phyloP scores from a whole-genome alignment of 2,329 filamentous ascomycete species.

The Ophiostoma ips region DNA sequence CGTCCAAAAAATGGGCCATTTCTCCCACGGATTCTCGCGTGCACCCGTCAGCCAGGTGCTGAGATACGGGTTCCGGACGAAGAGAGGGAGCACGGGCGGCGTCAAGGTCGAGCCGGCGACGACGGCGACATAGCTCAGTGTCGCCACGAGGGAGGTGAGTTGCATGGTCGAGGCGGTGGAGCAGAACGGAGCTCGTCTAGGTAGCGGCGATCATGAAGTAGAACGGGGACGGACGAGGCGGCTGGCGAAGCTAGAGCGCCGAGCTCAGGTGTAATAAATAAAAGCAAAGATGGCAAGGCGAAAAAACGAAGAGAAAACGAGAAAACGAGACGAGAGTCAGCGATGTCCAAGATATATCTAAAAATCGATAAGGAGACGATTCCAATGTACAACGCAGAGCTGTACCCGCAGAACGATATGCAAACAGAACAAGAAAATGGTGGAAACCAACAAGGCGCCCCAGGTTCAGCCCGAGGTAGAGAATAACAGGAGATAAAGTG shows the following conservation, averaged over 20 bases:
- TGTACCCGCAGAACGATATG: no score
- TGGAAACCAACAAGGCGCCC: no score
- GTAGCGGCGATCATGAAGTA: neutral
- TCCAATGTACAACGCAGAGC: no score
- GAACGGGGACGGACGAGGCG: neutral
- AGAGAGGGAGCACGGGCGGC: constrained; percentile 41
- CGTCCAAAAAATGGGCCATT: constrained; percentile 57
- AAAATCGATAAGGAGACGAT: no score
- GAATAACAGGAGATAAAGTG: no score
- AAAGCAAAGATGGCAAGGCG: neutral
- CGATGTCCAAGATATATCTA: no score
- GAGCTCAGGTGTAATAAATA: neutral
- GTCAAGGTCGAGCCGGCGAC: constrained; percentile 37
- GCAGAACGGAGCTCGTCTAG: neutral
- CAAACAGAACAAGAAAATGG: no score
- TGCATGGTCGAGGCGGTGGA: constrained; percentile 7
- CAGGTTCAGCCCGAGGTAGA: no score
- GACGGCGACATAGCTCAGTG: constrained; percentile 17
- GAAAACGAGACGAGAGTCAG: neutral
- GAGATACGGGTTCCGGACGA: constrained; percentile 46
- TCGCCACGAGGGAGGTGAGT: constrained; percentile 5
- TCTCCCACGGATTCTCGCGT: constrained; percentile 60
- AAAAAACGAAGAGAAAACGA: neutral
- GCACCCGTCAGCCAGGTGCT: constrained; percentile 52
- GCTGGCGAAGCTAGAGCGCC: neutral